These are phyloP conservation scores for Chlorophyllum brunneum DNA, from an alignment of 768 basidiomycete genomes.

Conservation along the genomic window DNA sequence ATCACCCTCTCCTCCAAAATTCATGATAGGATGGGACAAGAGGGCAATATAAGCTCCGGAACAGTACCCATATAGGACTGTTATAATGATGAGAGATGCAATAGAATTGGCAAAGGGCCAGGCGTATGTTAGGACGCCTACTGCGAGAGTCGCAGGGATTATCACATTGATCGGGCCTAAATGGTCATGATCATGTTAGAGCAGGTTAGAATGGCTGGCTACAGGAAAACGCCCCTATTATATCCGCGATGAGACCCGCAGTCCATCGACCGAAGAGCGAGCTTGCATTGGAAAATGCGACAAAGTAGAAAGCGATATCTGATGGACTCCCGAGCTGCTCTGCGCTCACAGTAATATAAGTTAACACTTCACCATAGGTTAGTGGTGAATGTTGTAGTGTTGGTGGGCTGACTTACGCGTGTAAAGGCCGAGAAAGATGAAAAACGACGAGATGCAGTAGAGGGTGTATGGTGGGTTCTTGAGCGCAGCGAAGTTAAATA, in stretches of 20 bases:
- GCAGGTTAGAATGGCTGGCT: background rate
- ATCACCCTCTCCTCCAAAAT: constrained; percentile 56
- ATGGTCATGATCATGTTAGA: background rate
- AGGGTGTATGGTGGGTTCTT: constrained; percentile 48
- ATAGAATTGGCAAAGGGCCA: constrained; percentile 64
- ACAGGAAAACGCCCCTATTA: constrained; percentile 44
- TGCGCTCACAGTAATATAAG: constrained; percentile 63
- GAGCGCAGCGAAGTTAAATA: constrained; percentile 54
- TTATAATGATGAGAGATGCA: constrained; percentile 45
- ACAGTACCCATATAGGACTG: constrained; percentile 64
- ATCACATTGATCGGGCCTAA: constrained; percentile 44
- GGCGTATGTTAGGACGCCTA: constrained; percentile 56
- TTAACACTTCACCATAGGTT: constrained; percentile 42
- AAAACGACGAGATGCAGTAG: constrained; percentile 55
- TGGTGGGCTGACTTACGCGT: constrained; percentile 36
- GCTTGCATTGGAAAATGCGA: constrained; percentile 66
- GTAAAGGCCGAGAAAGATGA: constrained; percentile 68
- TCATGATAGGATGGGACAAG: constrained; percentile 51
- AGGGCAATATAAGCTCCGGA: constrained; percentile 63
- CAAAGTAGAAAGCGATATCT: constrained; percentile 58
- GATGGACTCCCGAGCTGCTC: constrained; percentile 42
- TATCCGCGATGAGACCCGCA: constrained; percentile 53
- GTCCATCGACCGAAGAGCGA: constrained; percentile 59
- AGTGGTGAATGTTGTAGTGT: background rate
- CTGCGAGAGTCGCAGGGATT: constrained; percentile 56